phyloP scores from a whole-genome alignment of 257 asterid species.

The Voacanga thouarsii region DNA sequence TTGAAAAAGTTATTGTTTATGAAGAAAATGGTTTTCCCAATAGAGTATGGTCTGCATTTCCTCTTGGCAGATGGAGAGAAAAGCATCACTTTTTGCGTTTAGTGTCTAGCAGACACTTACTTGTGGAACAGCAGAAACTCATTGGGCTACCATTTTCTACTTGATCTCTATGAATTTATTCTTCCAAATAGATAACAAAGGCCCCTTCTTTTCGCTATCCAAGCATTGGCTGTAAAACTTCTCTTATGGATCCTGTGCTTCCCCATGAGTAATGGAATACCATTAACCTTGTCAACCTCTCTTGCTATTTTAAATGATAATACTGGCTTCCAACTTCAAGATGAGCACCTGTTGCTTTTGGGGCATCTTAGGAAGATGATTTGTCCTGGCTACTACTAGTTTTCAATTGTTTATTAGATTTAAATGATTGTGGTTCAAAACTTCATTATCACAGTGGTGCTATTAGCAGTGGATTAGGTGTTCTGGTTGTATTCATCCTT shows the following conservation, averaged over 20 bases:
- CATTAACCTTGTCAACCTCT: not conserved
- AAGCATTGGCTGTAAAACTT: not conserved
- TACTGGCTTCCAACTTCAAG: not conserved
- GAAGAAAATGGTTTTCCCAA: not conserved
- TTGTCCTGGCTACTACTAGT: not conserved
- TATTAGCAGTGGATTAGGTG: not conserved
- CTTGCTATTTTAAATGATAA: not conserved
- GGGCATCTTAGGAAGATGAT: not conserved
- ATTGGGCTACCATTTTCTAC: not conserved
- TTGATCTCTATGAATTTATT: not conserved
- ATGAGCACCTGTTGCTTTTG: not conserved
- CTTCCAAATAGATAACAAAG: not conserved
- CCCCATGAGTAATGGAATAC: no score
- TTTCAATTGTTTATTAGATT: not conserved
- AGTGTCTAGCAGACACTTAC: not conserved
- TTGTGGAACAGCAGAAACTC: not conserved
- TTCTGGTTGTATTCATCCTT: not conserved
- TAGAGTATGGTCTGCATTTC: not conserved
- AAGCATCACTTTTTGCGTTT: not conserved
- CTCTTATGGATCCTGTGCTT: not conserved
- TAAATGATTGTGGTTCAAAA: not conserved
- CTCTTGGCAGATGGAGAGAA: not conserved
- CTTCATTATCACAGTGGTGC: no score
- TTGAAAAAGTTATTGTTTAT: constrained; percentile 3
- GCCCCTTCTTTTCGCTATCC: not conserved